Base-by-base conservation (phyloP, 2,329 filamentous ascomycete species). In the Penicillium sp. region DNA sequence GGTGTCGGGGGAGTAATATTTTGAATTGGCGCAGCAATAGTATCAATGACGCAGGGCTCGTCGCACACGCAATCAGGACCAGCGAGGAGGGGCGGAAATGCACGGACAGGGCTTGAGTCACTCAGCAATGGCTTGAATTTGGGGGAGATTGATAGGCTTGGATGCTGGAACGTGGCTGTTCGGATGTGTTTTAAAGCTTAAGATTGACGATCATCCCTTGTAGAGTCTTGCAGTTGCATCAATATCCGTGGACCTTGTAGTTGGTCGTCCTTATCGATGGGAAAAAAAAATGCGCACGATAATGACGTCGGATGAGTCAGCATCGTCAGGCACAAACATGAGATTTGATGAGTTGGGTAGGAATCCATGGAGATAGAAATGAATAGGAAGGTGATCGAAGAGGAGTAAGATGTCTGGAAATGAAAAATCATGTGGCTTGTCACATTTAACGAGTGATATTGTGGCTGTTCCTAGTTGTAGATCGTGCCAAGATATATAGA, bases 281-380 rank as follows among this genome's bases (percentile, higher is more conserved):
- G 55, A 59, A 63, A 63, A 59, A 59, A 59, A 55, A 64, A 59
- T 60, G 35, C n/a, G 53, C 60, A 30, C 22, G 37, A 42, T 50
- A 64, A 68, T 70, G 68, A 70, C 68, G 68, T 70, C 60, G 65
- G 64, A 70, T 70, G 67, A 70, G 62, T 70, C 67, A 70, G 54
- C 68, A 24, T 33, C 2, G 10, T 62, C 51, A 42, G 58, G 47
- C 45, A 58, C 30, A 19, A 56, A 55, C 22, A 44, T 37, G 30
- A 40, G 30, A 33, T 15, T 24, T 17, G 13, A 37, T 2, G 9
- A 33, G 28, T 49, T 30, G 19, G 44, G 44, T 47, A 28, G 24
- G 7, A 24, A 44, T 44, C 9, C 19, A 22, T 19, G 10, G 8
- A 19, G n/a, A 15, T 44, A 12, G 19, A 44, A 44, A 44, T 44